Conservation (phyloP, 1,139 yeast species). For the Debaryomyces nepalensis region DNA sequence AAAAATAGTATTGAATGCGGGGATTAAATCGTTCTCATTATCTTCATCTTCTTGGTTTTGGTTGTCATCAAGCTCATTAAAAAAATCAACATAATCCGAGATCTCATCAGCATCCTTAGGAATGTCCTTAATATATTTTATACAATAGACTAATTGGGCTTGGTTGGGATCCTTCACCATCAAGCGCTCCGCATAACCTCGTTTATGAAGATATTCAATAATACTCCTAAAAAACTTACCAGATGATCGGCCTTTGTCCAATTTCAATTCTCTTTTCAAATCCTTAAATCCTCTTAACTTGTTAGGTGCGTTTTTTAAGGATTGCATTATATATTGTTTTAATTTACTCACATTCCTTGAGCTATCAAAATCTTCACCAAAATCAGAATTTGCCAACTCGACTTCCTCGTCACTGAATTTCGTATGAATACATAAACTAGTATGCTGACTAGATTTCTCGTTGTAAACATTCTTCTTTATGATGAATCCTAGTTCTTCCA, state of each 20-base stretch:
- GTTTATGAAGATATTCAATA: conserved; percentile 52
- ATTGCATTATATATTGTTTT: conserved; percentile 49
- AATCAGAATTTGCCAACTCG: conserved; percentile 36
- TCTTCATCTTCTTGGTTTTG: conserved; percentile 22
- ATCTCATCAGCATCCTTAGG: conserved; percentile 35
- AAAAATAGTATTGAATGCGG: conserved; percentile 54
- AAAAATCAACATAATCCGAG: conserved; percentile 29
- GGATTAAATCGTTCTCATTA: conserved; percentile 24
- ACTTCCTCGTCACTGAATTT: conserved; percentile 45
- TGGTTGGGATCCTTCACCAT: conserved; percentile 57
- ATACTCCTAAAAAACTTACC: conserved; percentile 57
- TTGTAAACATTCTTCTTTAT: conserved; percentile 45
- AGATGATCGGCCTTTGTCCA: conserved; percentile 49
- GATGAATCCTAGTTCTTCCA: conserved; percentile 55
- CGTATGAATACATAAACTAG: conserved; percentile 52
- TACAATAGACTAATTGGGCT: conserved; percentile 57
- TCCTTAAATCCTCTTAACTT: conserved; percentile 70
- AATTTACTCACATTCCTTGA: conserved; percentile 38
- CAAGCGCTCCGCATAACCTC: conserved; percentile 61
- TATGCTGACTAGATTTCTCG: conserved; percentile 51
- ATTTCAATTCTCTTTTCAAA: conserved; percentile 62
- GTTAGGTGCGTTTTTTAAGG: conserved; percentile 68
- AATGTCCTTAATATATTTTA: conserved; percentile 61
- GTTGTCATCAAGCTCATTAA: conserved; percentile 20
- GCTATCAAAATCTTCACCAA: conserved; percentile 31